Conservation (phyloP, 2,329 filamentous ascomycete species). For the Ilyonectria mors-panacis region DNA sequence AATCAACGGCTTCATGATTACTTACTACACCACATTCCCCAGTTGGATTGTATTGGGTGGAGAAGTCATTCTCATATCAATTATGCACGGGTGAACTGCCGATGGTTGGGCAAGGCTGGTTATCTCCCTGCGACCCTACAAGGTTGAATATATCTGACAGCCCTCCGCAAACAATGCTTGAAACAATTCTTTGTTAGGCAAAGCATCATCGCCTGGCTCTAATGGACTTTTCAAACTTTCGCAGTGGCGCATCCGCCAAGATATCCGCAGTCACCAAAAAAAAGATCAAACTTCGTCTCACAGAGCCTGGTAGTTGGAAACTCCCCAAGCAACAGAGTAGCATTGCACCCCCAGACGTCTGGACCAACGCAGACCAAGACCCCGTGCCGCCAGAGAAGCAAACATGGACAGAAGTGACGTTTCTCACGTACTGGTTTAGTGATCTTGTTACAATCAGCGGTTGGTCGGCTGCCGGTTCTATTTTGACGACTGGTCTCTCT, state of each 20-base stretch:
- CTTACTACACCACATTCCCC: not conserved
- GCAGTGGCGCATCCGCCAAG: not conserved
- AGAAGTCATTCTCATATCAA: not conserved
- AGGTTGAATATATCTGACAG: not conserved
- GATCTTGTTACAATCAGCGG: slow-evolving; percentile 57
- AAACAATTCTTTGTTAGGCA: too few relatives aligned
- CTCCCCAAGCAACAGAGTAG: slow-evolving; percentile 35
- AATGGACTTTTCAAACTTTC: not conserved
- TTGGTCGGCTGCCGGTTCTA: slow-evolving; percentile 50
- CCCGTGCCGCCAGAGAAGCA: slow-evolving; percentile 55
- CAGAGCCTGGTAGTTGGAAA: slow-evolving; percentile 2
- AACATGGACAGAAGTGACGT: slow-evolving; percentile 61
- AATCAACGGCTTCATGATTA: not conserved
- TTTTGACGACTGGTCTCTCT: slow-evolving; percentile 54
- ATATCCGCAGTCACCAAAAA: not conserved
- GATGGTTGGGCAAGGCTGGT: not conserved
- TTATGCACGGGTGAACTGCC: not conserved
- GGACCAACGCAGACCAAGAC: slow-evolving; percentile 45
- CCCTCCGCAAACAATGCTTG: too few relatives aligned
- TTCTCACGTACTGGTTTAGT: slow-evolving; percentile 64
- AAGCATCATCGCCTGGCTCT: not conserved
- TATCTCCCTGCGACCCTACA: not conserved
- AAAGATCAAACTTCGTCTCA: not conserved
- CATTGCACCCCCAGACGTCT: slow-evolving; percentile 28
- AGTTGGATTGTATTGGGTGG: not conserved